Base-by-base conservation (phyloP, 164 flowering plant species). In the Paratinospora sagittata region DNA sequence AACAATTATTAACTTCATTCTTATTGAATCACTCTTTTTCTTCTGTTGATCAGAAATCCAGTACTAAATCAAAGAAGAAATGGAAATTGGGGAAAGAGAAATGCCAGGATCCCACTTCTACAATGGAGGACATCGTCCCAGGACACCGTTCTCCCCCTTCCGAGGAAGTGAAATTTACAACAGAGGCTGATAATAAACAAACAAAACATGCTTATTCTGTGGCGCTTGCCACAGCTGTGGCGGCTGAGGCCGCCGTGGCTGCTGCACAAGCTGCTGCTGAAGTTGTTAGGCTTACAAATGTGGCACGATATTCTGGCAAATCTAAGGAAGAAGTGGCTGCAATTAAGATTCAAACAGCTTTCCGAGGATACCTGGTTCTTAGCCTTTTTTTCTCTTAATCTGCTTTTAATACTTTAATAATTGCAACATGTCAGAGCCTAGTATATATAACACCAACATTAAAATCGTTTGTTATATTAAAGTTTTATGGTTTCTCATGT, bases 341-440 rank as follows among this genome's bases (percentile, higher is more conserved):
- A 33, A 81, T 90, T 78, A 83, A 79, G 78, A 89, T 93, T 78
- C 98, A 93, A 75, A 85, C 91, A 2, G 89, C 91, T 74, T 91
- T 91, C 74, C 83, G 97, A 23, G 91, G 94, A 34, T 85, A 89
- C 75, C 70, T 85, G 97, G 98, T 93, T 83, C 27, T 58, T 11
- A 12, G 39, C 49, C 27, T 67, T 30, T n/a, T n/a, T 67, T 72
- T 49, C 64, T 27, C 58, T 66, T 63, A 70, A 17, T 19, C 34
- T 34, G 19, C 12, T 63, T 68, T 33, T 68, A 6, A 13, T 63
- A 9, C 11, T 41, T 8, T 49, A 26, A 16, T 9, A 49, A 33
- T 41, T 1, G 30, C 1, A 39, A 9, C 24, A 37, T 14, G 16
- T 8, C 2, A 8, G 6, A 14, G 21, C 67, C 27, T 26, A 37